Conservation (phyloP, 345 rosid species). For the Brassica nigra region DNA sequence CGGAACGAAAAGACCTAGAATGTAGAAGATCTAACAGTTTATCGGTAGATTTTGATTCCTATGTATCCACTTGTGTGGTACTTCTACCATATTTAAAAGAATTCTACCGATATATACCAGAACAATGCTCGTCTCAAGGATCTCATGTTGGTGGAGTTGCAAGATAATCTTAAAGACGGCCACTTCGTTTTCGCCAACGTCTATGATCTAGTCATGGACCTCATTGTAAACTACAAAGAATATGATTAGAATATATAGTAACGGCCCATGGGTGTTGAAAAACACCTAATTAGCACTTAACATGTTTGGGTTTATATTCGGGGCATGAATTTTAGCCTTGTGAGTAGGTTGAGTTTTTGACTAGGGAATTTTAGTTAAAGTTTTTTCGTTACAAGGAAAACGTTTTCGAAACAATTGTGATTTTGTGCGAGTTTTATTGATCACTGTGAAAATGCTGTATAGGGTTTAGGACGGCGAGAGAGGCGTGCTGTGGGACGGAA, state of each 20-base stretch:
- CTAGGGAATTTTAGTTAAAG: background rate
- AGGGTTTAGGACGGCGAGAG: constrained; percentile 75
- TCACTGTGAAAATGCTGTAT: background rate
- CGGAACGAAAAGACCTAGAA: too few relatives aligned
- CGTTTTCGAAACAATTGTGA: background rate
- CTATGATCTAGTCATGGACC: constrained; percentile 75
- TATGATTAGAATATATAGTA: constrained; percentile 49
- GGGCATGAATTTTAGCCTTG: constrained; percentile 1
- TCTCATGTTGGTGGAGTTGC: constrained; percentile 58
- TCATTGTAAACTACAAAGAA: constrained; percentile 71
- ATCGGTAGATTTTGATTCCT: too few relatives aligned
- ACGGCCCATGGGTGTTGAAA: background rate
- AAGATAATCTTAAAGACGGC: constrained; percentile 64
- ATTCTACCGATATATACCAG: constrained; percentile 24
- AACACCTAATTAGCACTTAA: background rate
- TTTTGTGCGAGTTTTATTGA: background rate
- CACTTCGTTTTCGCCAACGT: constrained; percentile 79
- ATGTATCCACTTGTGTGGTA: too few relatives aligned
- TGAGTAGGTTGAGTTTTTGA: background rate
- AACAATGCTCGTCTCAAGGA: constrained; percentile 71
- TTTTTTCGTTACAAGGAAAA: background rate
- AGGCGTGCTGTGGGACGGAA: constrained; percentile 78
- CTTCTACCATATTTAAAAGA: too few relatives aligned
- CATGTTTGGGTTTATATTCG: background rate
- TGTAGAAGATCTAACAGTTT: too few relatives aligned